A percentile compares a stretch with the other conserved stretches of the same genome.
These are phyloP conservation scores for Capronia americana DNA, from an alignment of 2,329 filamentous ascomycete genomes.

Conservation along the genomic window DNA sequence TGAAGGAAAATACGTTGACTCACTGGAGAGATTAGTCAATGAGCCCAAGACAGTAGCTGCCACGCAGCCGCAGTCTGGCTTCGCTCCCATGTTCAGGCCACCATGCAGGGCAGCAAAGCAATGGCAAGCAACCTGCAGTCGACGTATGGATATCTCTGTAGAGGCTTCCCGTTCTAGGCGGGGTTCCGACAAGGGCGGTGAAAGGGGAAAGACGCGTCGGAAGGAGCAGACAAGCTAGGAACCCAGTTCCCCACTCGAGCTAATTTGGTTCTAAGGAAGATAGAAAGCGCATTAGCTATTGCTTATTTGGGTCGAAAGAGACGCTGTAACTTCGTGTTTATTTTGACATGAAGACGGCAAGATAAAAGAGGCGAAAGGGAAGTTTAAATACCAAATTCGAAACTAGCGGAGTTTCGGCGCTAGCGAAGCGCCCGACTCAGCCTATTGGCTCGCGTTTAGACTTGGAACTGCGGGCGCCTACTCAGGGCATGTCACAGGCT, in stretches of 20 bases:
- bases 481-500: background rate
- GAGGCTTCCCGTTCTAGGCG: background rate
- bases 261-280: background rate
- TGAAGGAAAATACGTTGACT: constrained; percentile 9
- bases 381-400: background rate
- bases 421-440: background rate
- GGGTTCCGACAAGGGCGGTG: background rate
- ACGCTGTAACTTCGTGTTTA: background rate
- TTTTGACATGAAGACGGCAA: background rate
- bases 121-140: background rate
- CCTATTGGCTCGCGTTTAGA: background rate
- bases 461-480: no score
- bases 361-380: background rate
- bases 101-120: background rate
- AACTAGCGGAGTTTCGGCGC: background rate
- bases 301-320: background rate
- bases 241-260: background rate
- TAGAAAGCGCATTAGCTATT: background rate
- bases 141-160: background rate
- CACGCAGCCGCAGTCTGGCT: background rate
- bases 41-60: background rate
- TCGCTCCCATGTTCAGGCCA: constrained; percentile 1
- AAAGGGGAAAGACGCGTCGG: background rate
- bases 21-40: constrained; percentile 4
- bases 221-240: background rate